Conservation (phyloP, 371 early-diverging fungal species). For the Amoeboaphelidium protococcarum region DNA sequence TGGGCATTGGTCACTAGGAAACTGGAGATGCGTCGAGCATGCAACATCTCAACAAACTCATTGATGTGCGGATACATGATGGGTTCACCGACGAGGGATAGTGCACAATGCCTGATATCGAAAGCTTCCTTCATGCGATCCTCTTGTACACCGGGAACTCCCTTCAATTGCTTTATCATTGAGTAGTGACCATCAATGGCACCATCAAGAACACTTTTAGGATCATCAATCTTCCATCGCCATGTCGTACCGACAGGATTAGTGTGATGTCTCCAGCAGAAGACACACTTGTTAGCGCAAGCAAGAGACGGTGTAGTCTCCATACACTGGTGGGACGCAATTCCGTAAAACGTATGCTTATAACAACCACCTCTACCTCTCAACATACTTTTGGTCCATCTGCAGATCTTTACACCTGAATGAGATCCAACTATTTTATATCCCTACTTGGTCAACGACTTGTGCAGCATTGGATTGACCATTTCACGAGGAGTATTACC, state of each 20-base stretch:
- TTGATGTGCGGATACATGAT: conserved; percentile 66
- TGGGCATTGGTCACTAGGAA: conserved; percentile 62
- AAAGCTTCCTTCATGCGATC: conserved; percentile 45
- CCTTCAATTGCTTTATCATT: conserved; percentile 51
- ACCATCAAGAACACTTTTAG: conserved; percentile 37
- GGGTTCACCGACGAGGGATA: conserved; percentile 38
- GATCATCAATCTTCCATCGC: conserved; percentile 52
- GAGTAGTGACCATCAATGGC: conserved; percentile 42
- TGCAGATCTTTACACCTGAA: conserved; percentile 51
- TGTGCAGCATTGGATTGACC: conserved; percentile 42
- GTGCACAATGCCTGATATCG: conserved; percentile 36
- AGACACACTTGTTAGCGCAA: conserved; percentile 56
- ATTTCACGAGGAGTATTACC: conserved; percentile 18
- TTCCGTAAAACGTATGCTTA: conserved; percentile 43
- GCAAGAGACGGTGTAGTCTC: conserved; percentile 42
- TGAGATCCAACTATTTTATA: conserved; percentile 51
- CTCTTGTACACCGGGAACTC: conserved; percentile 44
- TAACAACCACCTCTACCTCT: conserved; percentile 54
- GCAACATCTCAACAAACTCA: conserved; percentile 37
- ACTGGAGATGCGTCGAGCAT: conserved; percentile 35
- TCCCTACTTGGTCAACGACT: conserved; percentile 45
- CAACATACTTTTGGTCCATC: conserved; percentile 51
- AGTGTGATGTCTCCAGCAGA: conserved; percentile 55
- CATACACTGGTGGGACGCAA: conserved; percentile 34
- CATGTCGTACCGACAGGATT: conserved; percentile 48